Evolutionary conservation across 495 filamentous ascomycete species (phyloP).

Genomic region (Podospora comata): DNA sequence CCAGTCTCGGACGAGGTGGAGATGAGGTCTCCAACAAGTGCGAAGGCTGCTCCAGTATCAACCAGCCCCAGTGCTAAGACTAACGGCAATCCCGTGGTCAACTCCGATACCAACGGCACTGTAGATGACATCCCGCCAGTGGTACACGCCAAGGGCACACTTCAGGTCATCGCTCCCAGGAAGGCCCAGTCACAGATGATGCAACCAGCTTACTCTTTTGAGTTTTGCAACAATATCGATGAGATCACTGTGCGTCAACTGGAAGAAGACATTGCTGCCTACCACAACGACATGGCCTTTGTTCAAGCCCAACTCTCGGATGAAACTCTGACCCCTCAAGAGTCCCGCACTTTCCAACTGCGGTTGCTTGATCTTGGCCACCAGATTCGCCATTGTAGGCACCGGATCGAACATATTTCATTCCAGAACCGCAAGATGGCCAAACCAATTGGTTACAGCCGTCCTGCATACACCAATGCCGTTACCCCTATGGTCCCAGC

Average conservation of each 20-base stretch:
- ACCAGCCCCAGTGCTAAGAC: background rate
- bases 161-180: background rate
- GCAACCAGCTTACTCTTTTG: slow-evolving; percentile 11
- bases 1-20: background rate
- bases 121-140: background rate
- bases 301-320: slow-evolving; percentile 34
- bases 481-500: background rate
- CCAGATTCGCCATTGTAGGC: slow-evolving; percentile 42
- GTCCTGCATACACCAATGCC: background rate
- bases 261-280: slow-evolving; percentile 42
- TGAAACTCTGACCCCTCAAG: slow-evolving; percentile 40
- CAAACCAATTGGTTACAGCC: background rate
- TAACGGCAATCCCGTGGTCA: background rate
- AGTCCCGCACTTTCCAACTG: slow-evolving; percentile 40
- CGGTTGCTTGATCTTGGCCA: slow-evolving; percentile 42
- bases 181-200: background rate
- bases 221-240: slow-evolving; percentile 31
- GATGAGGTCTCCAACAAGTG: background rate
- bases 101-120: slow-evolving; percentile 9
- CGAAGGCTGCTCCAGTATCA: background rate
- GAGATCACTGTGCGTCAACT: slow-evolving; percentile 43
- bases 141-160: background rate
- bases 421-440: slow-evolving; percentile 20
- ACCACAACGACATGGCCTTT: slow-evolving; percentile 40
- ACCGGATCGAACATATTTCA: slow-evolving; percentile 38